Base-by-base conservation (phyloP, 441 rosid species). In the Euphorbia corollata region DNA sequence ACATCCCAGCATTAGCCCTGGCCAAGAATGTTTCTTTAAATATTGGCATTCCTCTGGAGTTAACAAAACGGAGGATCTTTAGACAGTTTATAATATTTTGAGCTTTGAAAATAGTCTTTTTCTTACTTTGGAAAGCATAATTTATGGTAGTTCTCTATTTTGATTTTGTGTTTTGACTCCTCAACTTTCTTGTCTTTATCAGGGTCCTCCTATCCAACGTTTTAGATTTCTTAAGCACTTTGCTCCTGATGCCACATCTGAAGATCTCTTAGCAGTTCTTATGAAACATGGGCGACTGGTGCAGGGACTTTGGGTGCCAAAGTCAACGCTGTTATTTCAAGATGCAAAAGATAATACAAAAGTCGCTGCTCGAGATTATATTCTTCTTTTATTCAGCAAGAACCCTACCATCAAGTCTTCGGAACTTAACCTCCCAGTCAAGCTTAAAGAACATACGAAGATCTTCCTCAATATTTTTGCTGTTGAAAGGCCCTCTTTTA, bases 221-320 rank as follows among this genome's bases (percentile, higher is more conserved):
- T 91, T 84, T 70, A 79, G 79, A 62, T 78, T 79, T 76, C 84
- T 93, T 16, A 85, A 78, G 85, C 81, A 89, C 72, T 86, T 68
- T 59, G 85, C 87, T 67, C 82, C 87, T 2, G 85, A 81, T 62
- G 74, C 71, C 68, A 65, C 89, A 4, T 73, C 68, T 71, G 85
- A 86, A 69, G 88, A 80, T 61, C 71, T 86, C 62, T 51, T 87
- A 63, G 68, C 15, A n/a, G 79, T 81, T 69, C 91, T 90, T 72
- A 83, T 84, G 71, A 63, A 77, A 59, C 59, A 71, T 79, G 95
- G 87, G 27, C 69, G 67, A 34, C 76, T 93, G 73, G 87, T 93
- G 63, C 96, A 93, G 81, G 96, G 99, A 65, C 81, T 86, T 22
- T 93, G 99, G 99, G 81, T 78, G 65, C 84, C 86, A 54, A 89